These are phyloP conservation scores for Diacronema lutheri DNA, from an alignment of 78 protist species.

Conservation along the genomic window DNA sequence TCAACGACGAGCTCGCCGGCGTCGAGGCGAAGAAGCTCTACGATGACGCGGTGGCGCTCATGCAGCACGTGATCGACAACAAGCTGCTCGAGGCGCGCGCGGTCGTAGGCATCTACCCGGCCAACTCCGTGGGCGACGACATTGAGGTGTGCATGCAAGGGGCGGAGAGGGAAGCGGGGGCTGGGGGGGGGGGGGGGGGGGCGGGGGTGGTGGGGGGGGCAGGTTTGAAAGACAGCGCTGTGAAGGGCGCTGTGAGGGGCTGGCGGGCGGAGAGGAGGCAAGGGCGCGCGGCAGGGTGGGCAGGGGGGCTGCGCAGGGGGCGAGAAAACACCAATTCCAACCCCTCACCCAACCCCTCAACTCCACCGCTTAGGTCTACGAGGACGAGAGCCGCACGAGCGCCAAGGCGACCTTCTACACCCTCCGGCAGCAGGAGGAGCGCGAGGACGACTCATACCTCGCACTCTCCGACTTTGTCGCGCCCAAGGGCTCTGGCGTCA, in stretches of 20 bases:
- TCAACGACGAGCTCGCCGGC: constrained; percentile 90
- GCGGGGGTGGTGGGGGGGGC: too few species aligned
- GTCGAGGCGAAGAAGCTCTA: constrained; percentile 40
- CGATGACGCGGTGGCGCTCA: neutral
- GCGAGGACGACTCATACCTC: constrained; percentile 72
- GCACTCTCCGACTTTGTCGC: constrained; percentile 92
- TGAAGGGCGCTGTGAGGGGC: too few species aligned
- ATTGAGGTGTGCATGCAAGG: constrained; percentile 44
- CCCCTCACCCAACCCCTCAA: too few species aligned
- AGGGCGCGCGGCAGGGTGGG: too few species aligned
- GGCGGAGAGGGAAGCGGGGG: too few species aligned
- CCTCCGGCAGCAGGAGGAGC: constrained; percentile 95
- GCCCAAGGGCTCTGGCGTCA: constrained; percentile 68
- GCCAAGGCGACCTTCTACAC: constrained; percentile 56
- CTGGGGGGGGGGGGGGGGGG: too few species aligned
- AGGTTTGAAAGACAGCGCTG: too few species aligned
- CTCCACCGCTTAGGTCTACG: too few species aligned
- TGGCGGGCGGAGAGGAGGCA: too few species aligned
- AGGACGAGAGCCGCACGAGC: constrained; percentile 70
- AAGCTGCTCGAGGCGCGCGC: neutral
- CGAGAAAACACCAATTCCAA: too few species aligned
- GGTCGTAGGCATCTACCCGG: constrained; percentile 86
- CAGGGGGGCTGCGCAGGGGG: too few species aligned
- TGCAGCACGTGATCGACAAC: constrained; percentile 2
- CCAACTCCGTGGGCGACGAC: constrained; percentile 88